Evolutionary conservation across 2,329 filamentous ascomycete species (phyloP).

Genomic region (Alternaria rosae): DNA sequence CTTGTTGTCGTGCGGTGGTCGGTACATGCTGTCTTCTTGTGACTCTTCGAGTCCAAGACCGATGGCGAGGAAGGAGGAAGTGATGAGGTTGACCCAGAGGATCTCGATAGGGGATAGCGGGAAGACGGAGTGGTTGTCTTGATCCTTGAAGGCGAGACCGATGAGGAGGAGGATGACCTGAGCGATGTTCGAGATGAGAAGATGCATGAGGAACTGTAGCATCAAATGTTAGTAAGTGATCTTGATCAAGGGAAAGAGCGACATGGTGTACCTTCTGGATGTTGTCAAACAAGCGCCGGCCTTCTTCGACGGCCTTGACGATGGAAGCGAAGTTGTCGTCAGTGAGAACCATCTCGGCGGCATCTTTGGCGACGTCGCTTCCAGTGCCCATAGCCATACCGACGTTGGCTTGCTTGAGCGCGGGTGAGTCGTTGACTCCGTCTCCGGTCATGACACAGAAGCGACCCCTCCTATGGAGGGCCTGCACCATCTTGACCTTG

Average conservation of each 20-base stretch:
- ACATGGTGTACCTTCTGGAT: slow-evolving; percentile 46
- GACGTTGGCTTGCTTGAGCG: slow-evolving; percentile 52
- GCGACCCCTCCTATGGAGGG: slow-evolving; percentile 46
- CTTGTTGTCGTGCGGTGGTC: slow-evolving; percentile 54
- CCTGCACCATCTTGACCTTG: slow-evolving; percentile 58
- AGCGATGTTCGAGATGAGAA: slow-evolving; percentile 58
- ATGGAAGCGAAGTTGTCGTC: slow-evolving; percentile 54
- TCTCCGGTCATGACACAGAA: slow-evolving; percentile 56
- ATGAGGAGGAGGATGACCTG: slow-evolving; percentile 58
- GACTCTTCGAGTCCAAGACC: slow-evolving; percentile 57
- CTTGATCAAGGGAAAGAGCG: not conserved
- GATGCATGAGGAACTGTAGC: slow-evolving; percentile 53
- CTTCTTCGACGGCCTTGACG: slow-evolving; percentile 52
- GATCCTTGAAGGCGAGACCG: slow-evolving; percentile 57
- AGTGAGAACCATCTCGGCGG: slow-evolving; percentile 51
- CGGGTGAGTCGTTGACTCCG: slow-evolving; percentile 52
- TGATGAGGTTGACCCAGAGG: slow-evolving; percentile 58
- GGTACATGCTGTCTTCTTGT: slow-evolving; percentile 56
- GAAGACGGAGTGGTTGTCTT: slow-evolving; percentile 53
- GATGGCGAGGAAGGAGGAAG: slow-evolving; percentile 57
- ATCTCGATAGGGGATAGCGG: slow-evolving; percentile 58
- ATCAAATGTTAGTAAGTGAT: not conserved
- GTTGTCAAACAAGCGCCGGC: slow-evolving; percentile 52
- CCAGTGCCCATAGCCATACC: slow-evolving; percentile 54
- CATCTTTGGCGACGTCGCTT: slow-evolving; percentile 52